phyloP scores from a whole-genome alignment of 495 filamentous ascomycete genomes.

The Aspergillus kassunensis region DNA sequence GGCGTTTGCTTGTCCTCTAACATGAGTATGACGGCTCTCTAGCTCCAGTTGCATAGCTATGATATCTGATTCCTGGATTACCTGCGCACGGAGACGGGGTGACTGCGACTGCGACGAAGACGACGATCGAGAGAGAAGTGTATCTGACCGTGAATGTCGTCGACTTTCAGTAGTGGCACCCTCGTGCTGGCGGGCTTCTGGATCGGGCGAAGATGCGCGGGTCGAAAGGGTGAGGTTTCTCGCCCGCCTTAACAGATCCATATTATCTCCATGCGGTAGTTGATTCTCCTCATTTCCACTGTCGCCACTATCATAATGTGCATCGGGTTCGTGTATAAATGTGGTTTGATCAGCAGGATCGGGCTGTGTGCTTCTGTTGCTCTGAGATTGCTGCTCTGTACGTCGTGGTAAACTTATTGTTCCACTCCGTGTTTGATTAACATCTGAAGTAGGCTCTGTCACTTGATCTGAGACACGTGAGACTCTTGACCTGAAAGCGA shows the following conservation, averaged over 20 bases:
- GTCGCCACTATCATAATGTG: constrained; percentile 17
- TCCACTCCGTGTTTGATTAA: not conserved
- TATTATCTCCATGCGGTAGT: constrained; percentile 33
- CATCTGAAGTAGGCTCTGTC: constrained; percentile 4
- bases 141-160: constrained; percentile 38
- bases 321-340: constrained; percentile 7
- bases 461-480: constrained; percentile 15
- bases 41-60: constrained; percentile 49
- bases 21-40: constrained; percentile 29
- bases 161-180: constrained; percentile 12
- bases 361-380: not conserved
- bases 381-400: constrained; percentile 6
- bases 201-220: constrained; percentile 13
- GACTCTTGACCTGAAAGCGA: constrained; percentile 23
- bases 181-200: constrained; percentile 13
- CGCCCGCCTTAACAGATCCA: constrained; percentile 25
- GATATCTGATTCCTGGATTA: constrained; percentile 45
- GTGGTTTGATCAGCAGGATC: constrained; percentile 11
- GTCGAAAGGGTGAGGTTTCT: constrained; percentile 19
- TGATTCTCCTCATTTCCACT: constrained; percentile 34
- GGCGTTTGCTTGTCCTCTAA: constrained; percentile 16
- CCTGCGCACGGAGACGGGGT: constrained; percentile 41
- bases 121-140: constrained; percentile 38
- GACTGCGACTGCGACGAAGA: constrained; percentile 43
- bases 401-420: constrained; percentile 2